Conservation (phyloP, 805 yeast genomes). For the Candida nemodendra region DNA sequence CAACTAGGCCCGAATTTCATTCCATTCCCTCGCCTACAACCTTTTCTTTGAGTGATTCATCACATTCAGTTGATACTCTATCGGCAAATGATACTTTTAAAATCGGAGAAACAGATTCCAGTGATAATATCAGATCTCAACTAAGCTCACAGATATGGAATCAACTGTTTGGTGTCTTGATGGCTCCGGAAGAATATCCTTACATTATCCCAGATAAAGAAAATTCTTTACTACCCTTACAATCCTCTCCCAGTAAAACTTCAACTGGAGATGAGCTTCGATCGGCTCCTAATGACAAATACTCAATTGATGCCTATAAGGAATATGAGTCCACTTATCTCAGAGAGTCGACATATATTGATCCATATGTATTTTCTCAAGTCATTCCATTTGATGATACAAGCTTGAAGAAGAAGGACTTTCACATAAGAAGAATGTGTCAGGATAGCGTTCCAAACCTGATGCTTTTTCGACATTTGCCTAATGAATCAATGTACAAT, state of each 20-base stretch:
- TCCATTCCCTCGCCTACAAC: too few relatives aligned
- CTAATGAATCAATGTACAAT: conserved; percentile 2
- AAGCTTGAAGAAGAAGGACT: neutral
- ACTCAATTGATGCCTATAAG: conserved; percentile 16
- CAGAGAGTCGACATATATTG: conserved; percentile 13
- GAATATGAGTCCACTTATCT: conserved; percentile 9
- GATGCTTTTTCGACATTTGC: conserved; percentile 5
- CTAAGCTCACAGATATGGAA: conserved; percentile 13
- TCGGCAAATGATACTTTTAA: too few relatives aligned
- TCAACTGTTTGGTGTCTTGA: conserved; percentile 13
- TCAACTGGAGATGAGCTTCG: neutral
- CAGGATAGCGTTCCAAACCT: conserved; percentile 1
- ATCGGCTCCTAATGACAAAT: conserved; percentile 4
- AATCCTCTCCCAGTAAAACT: conserved; percentile 3
- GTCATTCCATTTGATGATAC: neutral
- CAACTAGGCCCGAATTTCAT: too few relatives aligned
- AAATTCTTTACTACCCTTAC: neutral
- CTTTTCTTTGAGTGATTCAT: too few relatives aligned
- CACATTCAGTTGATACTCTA: too few relatives aligned
- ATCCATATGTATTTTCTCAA: conserved; percentile 7
- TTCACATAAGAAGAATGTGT: conserved; percentile 7
- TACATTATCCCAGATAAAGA: neutral
- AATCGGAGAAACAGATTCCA: too few relatives aligned
- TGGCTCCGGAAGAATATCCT: conserved; percentile 2
- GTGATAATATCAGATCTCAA: too few relatives aligned